Base-by-base conservation (phyloP, 1,284 basidiomycete genomes). In the Cutaneotrichosporon spelunceum region DNA sequence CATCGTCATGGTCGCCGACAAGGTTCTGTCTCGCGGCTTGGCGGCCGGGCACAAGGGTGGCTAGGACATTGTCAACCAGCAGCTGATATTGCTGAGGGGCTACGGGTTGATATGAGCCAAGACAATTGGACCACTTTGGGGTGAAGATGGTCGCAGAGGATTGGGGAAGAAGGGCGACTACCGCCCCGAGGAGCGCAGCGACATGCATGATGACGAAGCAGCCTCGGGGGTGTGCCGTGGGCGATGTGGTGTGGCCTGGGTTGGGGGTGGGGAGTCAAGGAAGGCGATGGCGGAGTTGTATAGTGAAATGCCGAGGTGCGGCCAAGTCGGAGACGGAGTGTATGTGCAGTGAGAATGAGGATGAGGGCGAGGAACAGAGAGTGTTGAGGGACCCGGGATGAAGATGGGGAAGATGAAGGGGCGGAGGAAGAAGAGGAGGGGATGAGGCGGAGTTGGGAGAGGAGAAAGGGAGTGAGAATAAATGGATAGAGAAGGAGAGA, bases 41-140 rank as follows among this genome's bases (percentile, higher is more conserved):
- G 13, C 67, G 50, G 1, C 67, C 70, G 2, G 84, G 76, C 4
- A 87, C 79, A 59, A 91, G 82, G 73, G 91, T 88, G 14, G 86
- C 89, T 72, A 88, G 91, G 49, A 92, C 86, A 26, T 83, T 83
- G 58, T 84, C 83, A 63, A 93, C 83, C 57, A 84, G 81, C 61
- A 64, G 70, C 67, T 77, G 61, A 53, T 50, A 55, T 34, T 44
- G 33, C 4, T 68, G 54, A 1, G 70, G 70, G 4, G 52, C 34
- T 19, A 71, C 52, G 21, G 67, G 64, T 7, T 62, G 58, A 61
- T 62, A 71, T 14, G 63, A 59, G 27, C 62, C 58, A 10, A 68
- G 56, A 56, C 73, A 76, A 24, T 67, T 69, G 1, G 68, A 52
- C 63, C 71, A 72, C 23, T 61, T 63, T 10, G 72, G 62, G 23